Evolutionary conservation across 2,329 filamentous ascomycete species (phyloP).

Genomic region (Fusarium sp.): DNA sequence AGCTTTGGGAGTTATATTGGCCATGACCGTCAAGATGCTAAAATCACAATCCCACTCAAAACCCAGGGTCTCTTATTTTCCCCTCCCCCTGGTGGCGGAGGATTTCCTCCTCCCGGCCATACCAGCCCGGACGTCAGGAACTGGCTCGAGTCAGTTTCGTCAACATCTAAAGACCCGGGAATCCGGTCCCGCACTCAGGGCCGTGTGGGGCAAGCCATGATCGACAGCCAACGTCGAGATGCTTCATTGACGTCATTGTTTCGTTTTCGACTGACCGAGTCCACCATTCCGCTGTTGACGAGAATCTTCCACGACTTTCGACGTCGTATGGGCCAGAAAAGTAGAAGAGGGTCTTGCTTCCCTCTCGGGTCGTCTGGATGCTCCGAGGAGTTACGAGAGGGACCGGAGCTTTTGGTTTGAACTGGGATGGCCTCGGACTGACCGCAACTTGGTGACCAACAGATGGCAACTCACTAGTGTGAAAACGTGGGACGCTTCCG

Average conservation of each 20-base stretch:
- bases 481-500: not conserved
- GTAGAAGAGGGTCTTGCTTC: not conserved
- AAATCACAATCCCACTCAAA: conserved; percentile 4
- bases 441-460: not conserved
- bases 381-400: not conserved
- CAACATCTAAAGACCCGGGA: conserved; percentile 8
- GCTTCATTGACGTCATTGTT: conserved; percentile 44
- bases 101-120: conserved; percentile 37
- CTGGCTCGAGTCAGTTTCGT: not conserved
- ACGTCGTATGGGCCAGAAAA: not conserved
- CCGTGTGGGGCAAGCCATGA: conserved; percentile 24
- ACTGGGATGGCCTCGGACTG: not conserved
- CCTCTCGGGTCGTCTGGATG: not conserved
- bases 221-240: conserved; percentile 10
- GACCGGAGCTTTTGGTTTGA: not conserved
- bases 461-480: not conserved
- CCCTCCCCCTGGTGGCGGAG: conserved; percentile 25
- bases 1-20: conserved; percentile 1
- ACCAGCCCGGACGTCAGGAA: not conserved
- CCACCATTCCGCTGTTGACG: not conserved
- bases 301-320: conserved; percentile 22
- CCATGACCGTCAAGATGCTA: not conserved
- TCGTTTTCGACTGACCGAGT: not conserved
- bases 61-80: not conserved
- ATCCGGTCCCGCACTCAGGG: conserved; percentile 17